These are phyloP conservation scores for Candida pseudofarinosa DNA, from an alignment of 805 yeast genomes.

Conservation along the genomic window DNA sequence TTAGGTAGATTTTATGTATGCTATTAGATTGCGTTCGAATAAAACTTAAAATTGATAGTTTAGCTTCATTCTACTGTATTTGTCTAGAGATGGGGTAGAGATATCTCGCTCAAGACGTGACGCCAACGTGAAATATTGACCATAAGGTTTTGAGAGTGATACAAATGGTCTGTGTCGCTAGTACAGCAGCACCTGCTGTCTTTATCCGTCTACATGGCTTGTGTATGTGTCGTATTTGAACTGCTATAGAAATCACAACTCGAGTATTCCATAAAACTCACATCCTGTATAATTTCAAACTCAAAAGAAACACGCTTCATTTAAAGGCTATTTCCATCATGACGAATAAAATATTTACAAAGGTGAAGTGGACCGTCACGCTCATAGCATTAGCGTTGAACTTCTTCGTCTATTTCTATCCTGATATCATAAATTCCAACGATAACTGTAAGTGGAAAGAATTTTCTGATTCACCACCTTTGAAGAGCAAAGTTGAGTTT, in stretches of 20 bases:
- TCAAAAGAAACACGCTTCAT: neutral
- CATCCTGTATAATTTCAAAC: neutral
- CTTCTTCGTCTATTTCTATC: slow-evolving; percentile 69
- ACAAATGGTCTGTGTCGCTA: too few species aligned
- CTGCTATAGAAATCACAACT: too few species aligned
- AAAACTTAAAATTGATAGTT: neutral
- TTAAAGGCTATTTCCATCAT: neutral
- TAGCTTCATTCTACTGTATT: too few species aligned
- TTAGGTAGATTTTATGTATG: neutral
- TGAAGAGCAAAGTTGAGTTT: slow-evolving; percentile 4
- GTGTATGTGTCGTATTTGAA: too few species aligned
- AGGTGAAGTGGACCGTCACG: slow-evolving; percentile 25
- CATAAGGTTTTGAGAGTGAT: too few species aligned
- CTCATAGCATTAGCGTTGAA: slow-evolving; percentile 47
- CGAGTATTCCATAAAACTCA: too few species aligned
- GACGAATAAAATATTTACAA: neutral
- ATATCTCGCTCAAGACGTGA: too few species aligned
- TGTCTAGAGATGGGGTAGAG: too few species aligned
- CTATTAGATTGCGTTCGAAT: neutral
- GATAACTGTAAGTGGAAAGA: slow-evolving; percentile 59
- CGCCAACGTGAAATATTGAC: too few species aligned
- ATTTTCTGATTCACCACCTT: slow-evolving; percentile 5
- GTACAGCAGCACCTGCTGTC: too few species aligned
- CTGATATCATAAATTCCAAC: slow-evolving; percentile 48
- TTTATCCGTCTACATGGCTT: too few species aligned